phyloP scores from a whole-genome alignment of 805 yeast species.

The Spathaspora passalidarum region DNA sequence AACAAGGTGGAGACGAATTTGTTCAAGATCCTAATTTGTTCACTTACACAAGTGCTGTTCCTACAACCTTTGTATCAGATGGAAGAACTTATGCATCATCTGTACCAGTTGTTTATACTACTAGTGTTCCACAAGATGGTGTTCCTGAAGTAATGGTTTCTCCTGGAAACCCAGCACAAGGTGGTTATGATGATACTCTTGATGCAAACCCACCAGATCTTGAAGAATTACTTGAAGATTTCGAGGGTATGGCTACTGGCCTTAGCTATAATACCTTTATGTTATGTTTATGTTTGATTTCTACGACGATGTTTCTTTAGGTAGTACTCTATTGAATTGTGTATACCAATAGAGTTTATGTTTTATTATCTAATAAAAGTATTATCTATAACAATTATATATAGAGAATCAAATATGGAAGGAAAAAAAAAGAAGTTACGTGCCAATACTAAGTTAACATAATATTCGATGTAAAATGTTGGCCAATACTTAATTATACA shows the following conservation, averaged over 20 bases:
- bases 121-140: background rate
- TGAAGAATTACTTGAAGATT: background rate
- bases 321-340: background rate
- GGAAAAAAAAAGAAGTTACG: too few species aligned
- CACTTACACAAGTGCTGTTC: background rate
- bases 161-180: background rate
- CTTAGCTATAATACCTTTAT: background rate
- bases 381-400: background rate
- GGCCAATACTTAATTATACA: too few species aligned
- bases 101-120: background rate
- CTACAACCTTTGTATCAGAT: background rate
- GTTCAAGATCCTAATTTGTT: background rate
- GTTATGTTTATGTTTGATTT: background rate
- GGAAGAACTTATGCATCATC: background rate
- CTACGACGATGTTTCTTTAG: background rate
- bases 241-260: background rate
- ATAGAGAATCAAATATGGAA: too few species aligned
- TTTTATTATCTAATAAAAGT: too few species aligned
- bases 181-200: background rate
- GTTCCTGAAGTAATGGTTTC: background rate
- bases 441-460: too few species aligned
- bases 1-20: background rate
- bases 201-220: background rate
- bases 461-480: too few species aligned
- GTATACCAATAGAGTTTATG: background rate